A percentile compares a stretch with the other conserved stretches of the same genome.
Evolutionary conservation across 108 stramenopile genomes (phyloP).

Genomic region (Skeletonema potamos): DNA sequence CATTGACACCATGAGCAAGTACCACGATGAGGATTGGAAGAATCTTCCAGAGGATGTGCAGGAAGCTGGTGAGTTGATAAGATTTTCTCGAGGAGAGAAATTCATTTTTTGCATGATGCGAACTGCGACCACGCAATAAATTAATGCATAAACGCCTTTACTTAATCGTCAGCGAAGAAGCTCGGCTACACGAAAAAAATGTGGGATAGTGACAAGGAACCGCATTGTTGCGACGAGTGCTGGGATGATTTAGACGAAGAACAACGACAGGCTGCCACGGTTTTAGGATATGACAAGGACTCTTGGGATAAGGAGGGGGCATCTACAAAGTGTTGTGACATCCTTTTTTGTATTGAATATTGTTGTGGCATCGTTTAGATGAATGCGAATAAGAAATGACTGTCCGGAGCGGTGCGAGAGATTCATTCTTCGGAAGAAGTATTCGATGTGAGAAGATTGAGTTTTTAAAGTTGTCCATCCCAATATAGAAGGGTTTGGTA

Average conservation of each 20-base stretch:
- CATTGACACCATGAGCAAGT: neutral
- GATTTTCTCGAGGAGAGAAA: too few species aligned
- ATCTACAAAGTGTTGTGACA: neutral
- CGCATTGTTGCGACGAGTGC: conserved; percentile 4
- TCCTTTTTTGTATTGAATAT: too few species aligned
- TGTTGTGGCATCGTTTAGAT: neutral
- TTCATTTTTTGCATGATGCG: too few species aligned
- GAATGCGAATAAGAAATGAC: neutral
- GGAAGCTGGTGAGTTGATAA: neutral
- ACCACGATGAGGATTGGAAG: conserved; percentile 12
- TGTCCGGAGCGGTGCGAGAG: too few species aligned
- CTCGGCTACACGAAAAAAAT: conserved; percentile 4
- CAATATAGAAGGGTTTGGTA: neutral
- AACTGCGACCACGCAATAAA: too few species aligned
- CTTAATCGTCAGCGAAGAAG: neutral
- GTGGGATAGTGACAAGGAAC: conserved; percentile 19
- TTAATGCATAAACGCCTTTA: too few species aligned
- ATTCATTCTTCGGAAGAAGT: neutral
- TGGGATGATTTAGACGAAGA: conserved; percentile 20
- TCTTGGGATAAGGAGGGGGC: conserved; percentile 8
- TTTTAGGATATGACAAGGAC: conserved; percentile 6
- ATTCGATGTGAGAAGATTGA: neutral
- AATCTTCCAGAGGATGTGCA: neutral
- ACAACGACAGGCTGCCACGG: conserved; percentile 2
- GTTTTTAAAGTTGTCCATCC: neutral